Evolutionary conservation across 768 basidiomycete species (phyloP).

Genomic region (Russula olivacea): DNA sequence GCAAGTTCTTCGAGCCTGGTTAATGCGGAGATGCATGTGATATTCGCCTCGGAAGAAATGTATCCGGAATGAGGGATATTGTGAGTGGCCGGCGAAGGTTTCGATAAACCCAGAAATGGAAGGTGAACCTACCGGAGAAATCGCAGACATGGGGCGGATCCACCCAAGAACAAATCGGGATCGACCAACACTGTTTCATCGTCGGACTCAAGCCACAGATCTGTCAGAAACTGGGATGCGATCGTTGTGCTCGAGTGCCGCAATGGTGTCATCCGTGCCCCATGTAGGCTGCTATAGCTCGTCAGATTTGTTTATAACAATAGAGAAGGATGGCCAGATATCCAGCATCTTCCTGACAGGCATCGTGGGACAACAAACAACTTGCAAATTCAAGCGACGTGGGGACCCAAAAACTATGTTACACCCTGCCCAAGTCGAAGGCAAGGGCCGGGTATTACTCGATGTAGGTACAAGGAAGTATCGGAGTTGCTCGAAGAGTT

Average conservation of each 20-base stretch:
- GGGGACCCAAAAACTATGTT: too few species aligned
- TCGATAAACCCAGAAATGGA: neutral
- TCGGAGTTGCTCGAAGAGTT: conserved; percentile 26
- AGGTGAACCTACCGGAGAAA: neutral
- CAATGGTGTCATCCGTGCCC: too few species aligned
- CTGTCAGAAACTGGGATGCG: too few species aligned
- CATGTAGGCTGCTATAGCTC: too few species aligned
- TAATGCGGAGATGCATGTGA: neutral
- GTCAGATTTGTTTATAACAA: too few species aligned
- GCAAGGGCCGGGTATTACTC: conserved; percentile 62
- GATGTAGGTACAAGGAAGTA: conserved; percentile 45
- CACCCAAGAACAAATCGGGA: neutral
- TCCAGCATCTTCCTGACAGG: too few species aligned
- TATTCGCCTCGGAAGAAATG: too few species aligned
- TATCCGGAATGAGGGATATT: neutral
- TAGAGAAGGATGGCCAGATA: too few species aligned
- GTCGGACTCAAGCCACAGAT: neutral
- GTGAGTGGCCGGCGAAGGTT: neutral
- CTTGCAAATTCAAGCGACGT: too few species aligned
- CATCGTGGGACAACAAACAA: too few species aligned
- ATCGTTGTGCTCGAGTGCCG: too few species aligned
- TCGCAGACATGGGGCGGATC: neutral
- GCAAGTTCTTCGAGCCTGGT: neutral
- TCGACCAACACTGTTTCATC: rapidly evolving
- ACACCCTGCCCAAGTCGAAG: conserved; percentile 57